These are phyloP conservation scores for Pseudogymnoascus sp. DNA, from an alignment of 2,329 filamentous ascomycete species.

Conservation along the genomic window DNA sequence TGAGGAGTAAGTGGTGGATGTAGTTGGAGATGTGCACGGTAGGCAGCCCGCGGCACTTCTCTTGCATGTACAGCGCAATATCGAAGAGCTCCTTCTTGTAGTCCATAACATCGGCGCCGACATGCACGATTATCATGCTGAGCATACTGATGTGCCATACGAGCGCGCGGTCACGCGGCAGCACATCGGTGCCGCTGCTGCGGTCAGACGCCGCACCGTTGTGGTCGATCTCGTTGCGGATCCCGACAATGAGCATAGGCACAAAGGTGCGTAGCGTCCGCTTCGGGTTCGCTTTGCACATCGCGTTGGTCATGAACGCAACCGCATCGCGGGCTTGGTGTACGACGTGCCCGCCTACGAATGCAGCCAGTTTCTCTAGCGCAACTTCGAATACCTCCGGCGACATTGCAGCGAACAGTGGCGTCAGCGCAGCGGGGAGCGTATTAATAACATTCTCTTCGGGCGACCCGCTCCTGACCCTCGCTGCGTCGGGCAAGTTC, in stretches of 20 bases:
- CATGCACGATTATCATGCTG: conserved; percentile 96
- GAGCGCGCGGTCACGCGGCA: conserved; percentile 83
- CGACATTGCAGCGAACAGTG: conserved; percentile 81
- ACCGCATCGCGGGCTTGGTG: conserved; percentile 96
- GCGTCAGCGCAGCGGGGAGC: conserved; percentile 81
- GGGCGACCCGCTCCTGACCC: conserved; percentile 81
- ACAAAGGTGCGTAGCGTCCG: conserved; percentile 88
- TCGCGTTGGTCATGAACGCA: conserved; percentile 94
- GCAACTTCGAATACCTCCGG: conserved; percentile 89
- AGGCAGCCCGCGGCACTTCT: conserved; percentile 85
- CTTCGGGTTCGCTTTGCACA: conserved; percentile 91
- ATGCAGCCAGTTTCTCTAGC: conserved; percentile 83
- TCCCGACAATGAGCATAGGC: conserved; percentile 82
- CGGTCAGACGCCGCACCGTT: conserved; percentile 93
- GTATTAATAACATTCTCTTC: conserved; percentile 98
- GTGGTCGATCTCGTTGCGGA: conserved; percentile 92
- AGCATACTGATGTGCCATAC: conserved; percentile 97
- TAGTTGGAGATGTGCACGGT: conserved; percentile 97
- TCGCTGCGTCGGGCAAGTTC: conserved; percentile 84
- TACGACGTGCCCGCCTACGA: conserved; percentile 89
- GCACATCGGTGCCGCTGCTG: conserved; percentile 85
- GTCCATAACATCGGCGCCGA: conserved; percentile 79
- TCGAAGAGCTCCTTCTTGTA: conserved; percentile 85
- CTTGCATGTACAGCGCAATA: conserved; percentile 92
- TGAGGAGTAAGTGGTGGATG: conserved; percentile 90